Evolutionary conservation across 2,329 filamentous ascomycete species (phyloP).

Genomic region (Clonostachys sp.): DNA sequence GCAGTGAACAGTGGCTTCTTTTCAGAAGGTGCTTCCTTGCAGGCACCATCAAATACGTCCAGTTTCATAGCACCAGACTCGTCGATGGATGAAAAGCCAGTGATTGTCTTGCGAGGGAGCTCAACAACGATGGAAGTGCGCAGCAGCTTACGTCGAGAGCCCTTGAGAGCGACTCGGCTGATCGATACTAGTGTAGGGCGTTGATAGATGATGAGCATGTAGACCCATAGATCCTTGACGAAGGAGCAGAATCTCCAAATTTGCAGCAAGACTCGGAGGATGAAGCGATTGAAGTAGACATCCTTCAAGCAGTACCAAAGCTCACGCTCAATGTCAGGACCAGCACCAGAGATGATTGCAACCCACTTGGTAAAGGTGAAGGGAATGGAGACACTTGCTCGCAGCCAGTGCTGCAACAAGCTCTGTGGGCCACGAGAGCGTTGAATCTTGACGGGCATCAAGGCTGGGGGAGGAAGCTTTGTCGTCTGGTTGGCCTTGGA

Average conservation of each 20-base stretch:
- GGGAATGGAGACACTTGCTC: constrained; percentile 10
- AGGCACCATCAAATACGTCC: constrained; percentile 18
- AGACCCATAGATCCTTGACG: constrained; percentile 22
- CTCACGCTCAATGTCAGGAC: constrained; percentile 26
- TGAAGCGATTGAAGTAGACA: constrained; percentile 11
- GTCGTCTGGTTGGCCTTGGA: background rate
- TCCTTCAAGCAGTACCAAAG: constrained; percentile 22
- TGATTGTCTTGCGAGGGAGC: constrained; percentile 19
- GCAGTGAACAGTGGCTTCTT: constrained; percentile 13
- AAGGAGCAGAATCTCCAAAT: constrained; percentile 23
- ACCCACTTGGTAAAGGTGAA: constrained; percentile 22
- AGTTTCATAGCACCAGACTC: constrained; percentile 15
- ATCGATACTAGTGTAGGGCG: constrained; percentile 22
- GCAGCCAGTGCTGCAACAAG: constrained; percentile 7
- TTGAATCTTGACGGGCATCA: constrained; percentile 7
- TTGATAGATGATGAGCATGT: constrained; percentile 21
- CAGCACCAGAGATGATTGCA: constrained; percentile 24
- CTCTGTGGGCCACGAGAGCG: background rate
- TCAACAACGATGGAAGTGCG: constrained; percentile 20
- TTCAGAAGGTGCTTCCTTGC: constrained; percentile 9
- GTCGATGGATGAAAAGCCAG: constrained; percentile 19
- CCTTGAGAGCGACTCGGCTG: constrained; percentile 21
- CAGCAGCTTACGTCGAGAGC: constrained; percentile 17
- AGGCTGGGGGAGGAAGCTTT: background rate
- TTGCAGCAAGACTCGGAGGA: constrained; percentile 16